These are phyloP conservation scores for Articulospora tetracladia DNA, from an alignment of 495 filamentous ascomycete species.

Conservation along the genomic window DNA sequence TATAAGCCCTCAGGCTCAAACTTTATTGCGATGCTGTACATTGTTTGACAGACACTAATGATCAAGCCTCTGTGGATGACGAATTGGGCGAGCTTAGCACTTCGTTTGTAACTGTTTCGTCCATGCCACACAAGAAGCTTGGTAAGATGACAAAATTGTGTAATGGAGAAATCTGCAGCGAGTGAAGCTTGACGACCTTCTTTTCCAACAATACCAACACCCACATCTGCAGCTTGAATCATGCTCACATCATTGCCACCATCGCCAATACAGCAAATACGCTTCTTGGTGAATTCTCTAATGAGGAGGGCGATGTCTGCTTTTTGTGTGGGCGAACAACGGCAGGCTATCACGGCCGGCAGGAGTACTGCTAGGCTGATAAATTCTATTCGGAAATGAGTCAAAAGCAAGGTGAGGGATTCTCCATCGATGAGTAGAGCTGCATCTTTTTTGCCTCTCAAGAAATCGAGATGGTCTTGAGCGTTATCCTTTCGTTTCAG, in stretches of 20 bases:
- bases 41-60: constrained; percentile 91
- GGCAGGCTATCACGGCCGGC: constrained; percentile 91
- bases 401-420: constrained; percentile 77
- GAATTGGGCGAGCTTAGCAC: constrained; percentile 93
- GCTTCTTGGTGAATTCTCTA: constrained; percentile 85
- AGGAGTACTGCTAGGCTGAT: constrained; percentile 83
- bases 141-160: constrained; percentile 92
- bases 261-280: constrained; percentile 94
- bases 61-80: constrained; percentile 97
- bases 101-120: constrained; percentile 92
- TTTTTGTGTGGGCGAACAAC: constrained; percentile 96
- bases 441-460: constrained; percentile 81
- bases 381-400: constrained; percentile 76
- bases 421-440: constrained; percentile 95
- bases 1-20: constrained; percentile 95
- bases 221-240: constrained; percentile 98
- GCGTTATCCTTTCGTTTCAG: constrained; percentile 73
- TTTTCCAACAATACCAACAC: constrained; percentile 97
- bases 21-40: constrained; percentile 88
- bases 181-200: constrained; percentile 93
- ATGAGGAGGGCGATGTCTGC: constrained; percentile 91
- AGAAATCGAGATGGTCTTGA: constrained; percentile 79
- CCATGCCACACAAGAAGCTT: constrained; percentile 98
- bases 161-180: constrained; percentile 93
- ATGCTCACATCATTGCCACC: constrained; percentile 98